Evolutionary conservation across 164 flowering plant species (phyloP).

Genomic region (Cinnamomum micranthum): DNA sequence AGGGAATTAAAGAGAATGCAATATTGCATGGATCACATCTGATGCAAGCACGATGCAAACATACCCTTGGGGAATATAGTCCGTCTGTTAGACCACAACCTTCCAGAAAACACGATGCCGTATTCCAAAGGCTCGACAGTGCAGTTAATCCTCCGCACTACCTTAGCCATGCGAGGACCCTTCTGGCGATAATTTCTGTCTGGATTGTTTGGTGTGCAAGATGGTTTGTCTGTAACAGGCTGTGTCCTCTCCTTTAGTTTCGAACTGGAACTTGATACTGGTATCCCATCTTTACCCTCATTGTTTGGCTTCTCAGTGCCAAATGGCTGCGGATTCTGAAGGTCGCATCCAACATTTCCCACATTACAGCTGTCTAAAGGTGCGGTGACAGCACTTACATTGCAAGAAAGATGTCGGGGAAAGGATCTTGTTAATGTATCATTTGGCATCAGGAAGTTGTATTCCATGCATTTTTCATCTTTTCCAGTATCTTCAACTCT

Average conservation of each 20-base stretch:
- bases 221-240: slow-evolving; percentile 26
- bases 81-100: slow-evolving; percentile 68
- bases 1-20: background rate
- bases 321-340: slow-evolving; percentile 18
- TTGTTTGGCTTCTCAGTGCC: slow-evolving; percentile 22
- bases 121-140: slow-evolving; percentile 74
- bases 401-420: slow-evolving; percentile 8
- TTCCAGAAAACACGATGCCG: slow-evolving; percentile 66
- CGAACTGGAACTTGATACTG: slow-evolving; percentile 13
- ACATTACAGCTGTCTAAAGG: slow-evolving; percentile 17
- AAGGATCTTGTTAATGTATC: slow-evolving; percentile 3
- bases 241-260: slow-evolving; percentile 26
- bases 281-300: slow-evolving; percentile 25
- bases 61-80: slow-evolving; percentile 89
- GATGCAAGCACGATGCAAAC: slow-evolving; percentile 9
- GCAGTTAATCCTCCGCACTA: slow-evolving; percentile 71
- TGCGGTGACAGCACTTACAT: slow-evolving; percentile 14
- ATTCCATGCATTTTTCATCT: slow-evolving; percentile 5
- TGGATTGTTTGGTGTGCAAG: slow-evolving; percentile 40
- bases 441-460: slow-evolving; percentile 14
- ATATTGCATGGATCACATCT: background rate
- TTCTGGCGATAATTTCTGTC: slow-evolving; percentile 60
- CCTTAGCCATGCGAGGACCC: slow-evolving; percentile 95
- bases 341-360: slow-evolving; percentile 14
- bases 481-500: slow-evolving; percentile 23